These are phyloP conservation scores for Parietichytrium sp. DNA, from an alignment of 108 stramenopile genomes.

Conservation along the genomic window DNA sequence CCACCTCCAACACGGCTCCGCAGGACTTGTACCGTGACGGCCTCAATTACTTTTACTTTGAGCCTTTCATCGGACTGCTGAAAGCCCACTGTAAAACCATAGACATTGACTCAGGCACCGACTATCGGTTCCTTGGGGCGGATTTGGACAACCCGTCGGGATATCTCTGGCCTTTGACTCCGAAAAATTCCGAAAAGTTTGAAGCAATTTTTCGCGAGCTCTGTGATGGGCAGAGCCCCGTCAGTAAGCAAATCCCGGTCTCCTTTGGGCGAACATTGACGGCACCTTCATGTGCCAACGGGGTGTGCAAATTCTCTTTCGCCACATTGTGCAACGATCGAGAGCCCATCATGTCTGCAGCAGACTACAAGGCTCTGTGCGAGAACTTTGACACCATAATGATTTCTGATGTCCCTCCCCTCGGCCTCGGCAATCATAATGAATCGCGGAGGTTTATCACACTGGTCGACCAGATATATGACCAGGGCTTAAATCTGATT, in stretches of 20 bases:
- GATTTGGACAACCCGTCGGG: background rate
- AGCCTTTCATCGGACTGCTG: conserved; percentile 61
- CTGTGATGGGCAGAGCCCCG: background rate
- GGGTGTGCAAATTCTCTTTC: conserved; percentile 34
- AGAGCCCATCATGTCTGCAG: conserved; percentile 34
- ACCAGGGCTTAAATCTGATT: conserved; percentile 39
- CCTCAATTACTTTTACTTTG: conserved; percentile 59
- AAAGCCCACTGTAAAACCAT: background rate
- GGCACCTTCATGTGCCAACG: background rate
- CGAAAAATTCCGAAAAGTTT: background rate
- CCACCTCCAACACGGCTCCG: conserved; percentile 67
- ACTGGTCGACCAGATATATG: conserved; percentile 68
- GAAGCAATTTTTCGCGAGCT: background rate
- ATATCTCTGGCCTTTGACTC: background rate
- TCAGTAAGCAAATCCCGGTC: background rate
- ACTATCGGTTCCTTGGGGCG: background rate
- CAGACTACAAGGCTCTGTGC: conserved; percentile 40
- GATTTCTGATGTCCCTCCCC: conserved; percentile 38
- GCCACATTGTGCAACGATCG: conserved; percentile 40
- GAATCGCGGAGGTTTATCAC: conserved; percentile 64
- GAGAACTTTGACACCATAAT: background rate
- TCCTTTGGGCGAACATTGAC: conserved; percentile 19
- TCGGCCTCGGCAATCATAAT: conserved; percentile 49
- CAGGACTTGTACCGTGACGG: conserved; percentile 61
- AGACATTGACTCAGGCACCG: background rate